A percentile compares a stretch with the other conserved stretches of the same genome.
Conservation (phyloP, 345 rosid species). For the Salix koriyanagi region DNA sequence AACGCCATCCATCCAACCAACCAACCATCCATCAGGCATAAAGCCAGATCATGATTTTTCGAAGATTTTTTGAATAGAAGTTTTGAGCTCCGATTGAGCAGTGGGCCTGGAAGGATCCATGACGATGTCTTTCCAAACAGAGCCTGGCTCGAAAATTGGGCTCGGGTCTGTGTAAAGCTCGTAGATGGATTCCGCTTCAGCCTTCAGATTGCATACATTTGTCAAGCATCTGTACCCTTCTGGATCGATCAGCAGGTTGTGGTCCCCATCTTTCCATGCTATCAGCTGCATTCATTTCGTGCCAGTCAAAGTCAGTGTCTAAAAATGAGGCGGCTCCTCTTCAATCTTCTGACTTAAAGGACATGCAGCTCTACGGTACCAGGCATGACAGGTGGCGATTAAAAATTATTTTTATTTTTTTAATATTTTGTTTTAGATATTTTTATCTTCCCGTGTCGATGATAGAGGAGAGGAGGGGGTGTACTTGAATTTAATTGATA, state of each 20-base stretch:
- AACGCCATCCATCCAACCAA: too few species aligned
- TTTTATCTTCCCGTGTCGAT: too few species aligned
- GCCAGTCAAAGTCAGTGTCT: not conserved
- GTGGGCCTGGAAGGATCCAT: constrained; percentile 43
- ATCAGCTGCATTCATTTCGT: constrained; percentile 47
- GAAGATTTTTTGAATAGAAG: constrained; percentile 29
- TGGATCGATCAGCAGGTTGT: constrained; percentile 59
- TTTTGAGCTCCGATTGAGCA: constrained; percentile 39
- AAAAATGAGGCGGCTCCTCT: too few species aligned
- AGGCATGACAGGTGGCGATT: too few species aligned
- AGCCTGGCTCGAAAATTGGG: constrained; percentile 40
- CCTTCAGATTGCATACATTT: constrained; percentile 39
- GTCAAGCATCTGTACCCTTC: constrained; percentile 49
- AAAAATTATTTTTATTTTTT: too few species aligned
- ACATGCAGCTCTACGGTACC: too few species aligned
- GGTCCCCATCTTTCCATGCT: constrained; percentile 74
- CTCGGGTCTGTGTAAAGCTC: constrained; percentile 54
- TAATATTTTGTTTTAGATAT: too few species aligned
- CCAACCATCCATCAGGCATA: too few species aligned
- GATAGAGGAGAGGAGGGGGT: too few species aligned
- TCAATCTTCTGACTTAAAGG: too few species aligned
- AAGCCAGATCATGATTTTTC: constrained; percentile 22
- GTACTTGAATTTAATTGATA: too few species aligned
- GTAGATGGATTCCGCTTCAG: constrained; percentile 59
- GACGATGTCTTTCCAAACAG: constrained; percentile 60